Conservation (phyloP, 306 rosid genomes). For the Cucumis hystrix region DNA sequence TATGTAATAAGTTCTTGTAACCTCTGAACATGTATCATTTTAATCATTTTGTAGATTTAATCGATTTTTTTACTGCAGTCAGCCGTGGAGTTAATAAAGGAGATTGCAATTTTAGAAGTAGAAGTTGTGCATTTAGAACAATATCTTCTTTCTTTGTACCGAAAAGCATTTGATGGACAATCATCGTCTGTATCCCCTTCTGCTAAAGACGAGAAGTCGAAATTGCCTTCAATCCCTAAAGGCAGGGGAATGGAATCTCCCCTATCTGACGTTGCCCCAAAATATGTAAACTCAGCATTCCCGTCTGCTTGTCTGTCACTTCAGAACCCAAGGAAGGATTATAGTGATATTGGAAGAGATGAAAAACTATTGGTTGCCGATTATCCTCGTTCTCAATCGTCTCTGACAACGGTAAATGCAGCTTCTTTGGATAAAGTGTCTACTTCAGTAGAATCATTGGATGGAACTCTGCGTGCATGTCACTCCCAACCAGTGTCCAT, state of each 20-base stretch:
- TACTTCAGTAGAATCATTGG: slow-evolving; percentile 36
- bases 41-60: not conserved
- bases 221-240: slow-evolving; percentile 25
- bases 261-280: slow-evolving; percentile 20
- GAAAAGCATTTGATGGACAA: slow-evolving; percentile 66
- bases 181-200: slow-evolving; percentile 35
- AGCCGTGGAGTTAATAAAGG: slow-evolving; percentile 70
- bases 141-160: slow-evolving; percentile 73
- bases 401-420: slow-evolving; percentile 34
- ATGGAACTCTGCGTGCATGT: slow-evolving; percentile 54
- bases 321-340: slow-evolving; percentile 25
- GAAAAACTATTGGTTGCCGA: slow-evolving; percentile 44
- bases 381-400: slow-evolving; percentile 65
- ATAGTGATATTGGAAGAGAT: slow-evolving; percentile 21
- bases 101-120: slow-evolving; percentile 63
- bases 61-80: slow-evolving; percentile 33
- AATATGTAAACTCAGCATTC: slow-evolving; percentile 25
- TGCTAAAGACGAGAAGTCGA: slow-evolving; percentile 31
- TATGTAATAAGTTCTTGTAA: not conserved
- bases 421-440: slow-evolving; percentile 33
- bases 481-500: slow-evolving; percentile 87
- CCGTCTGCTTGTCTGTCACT: slow-evolving; percentile 27
- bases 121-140: slow-evolving; percentile 85
- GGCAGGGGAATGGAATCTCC: slow-evolving; percentile 22
- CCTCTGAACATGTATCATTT: not conserved